Base-by-base conservation (phyloP, 176 grass and related monocot species). In the Aegilops umbellulata region DNA sequence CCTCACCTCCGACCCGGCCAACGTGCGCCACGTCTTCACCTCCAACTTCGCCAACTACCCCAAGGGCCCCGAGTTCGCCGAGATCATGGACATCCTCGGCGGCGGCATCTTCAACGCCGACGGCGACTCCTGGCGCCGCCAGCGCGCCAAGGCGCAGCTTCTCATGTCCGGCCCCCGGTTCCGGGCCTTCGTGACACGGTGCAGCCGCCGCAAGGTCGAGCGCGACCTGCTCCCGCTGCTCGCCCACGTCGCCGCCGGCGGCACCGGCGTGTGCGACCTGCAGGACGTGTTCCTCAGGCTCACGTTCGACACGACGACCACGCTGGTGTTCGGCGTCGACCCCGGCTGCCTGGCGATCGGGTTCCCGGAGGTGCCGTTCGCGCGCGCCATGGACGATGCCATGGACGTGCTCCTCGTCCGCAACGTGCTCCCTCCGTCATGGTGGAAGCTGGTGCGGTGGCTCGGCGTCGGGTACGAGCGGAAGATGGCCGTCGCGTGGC, bases 71-170 rank as follows among this genome's bases (percentile, higher is more conserved):
- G 92, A 97, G 79, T 95, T 91, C 70, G 71, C 49, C 0, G 85
- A 95, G 79, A 97, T 97, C 65, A 91, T 97, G 39, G 95, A 97
- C 77, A 47, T 97, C 89, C 82, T 97, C 55, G 95, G 95, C 42
- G 87, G 86, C 11, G 93, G 95, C 69, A 95, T 97, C 78, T 93
- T 97, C 90, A 91, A 27, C 78, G 86, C 91, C 1, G 92, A 97
- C 68, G 89, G 82, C 14, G 89, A 93, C 3, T 69, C 69, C 7
- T 97, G 93, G 95, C 89, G 74, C 13, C 70, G 73, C 1, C 95
- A 95, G 76, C 89, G 93, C 15, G 41, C 80, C 74, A 86, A 91
- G 84, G 93, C 87, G 23, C 93, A 97, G 80, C 51, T 78, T 9
- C 89, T 87, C 65, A 84, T 95, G 41, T 75, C 80, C 12, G 13